Base-by-base conservation (phyloP, 352 stramenopile species). In the Globisporangium paddicum region DNA sequence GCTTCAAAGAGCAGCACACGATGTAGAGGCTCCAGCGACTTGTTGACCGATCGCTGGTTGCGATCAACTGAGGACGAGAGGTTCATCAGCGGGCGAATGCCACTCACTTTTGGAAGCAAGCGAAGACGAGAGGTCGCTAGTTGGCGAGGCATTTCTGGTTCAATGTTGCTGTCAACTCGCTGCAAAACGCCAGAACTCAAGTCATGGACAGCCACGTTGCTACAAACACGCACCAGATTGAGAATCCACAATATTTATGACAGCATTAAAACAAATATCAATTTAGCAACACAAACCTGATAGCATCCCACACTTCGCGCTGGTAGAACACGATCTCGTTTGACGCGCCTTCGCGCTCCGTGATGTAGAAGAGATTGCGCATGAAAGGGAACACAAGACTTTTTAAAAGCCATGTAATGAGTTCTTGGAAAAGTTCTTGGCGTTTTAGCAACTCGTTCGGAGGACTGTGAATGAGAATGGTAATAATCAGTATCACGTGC, bases 21-120 rank as follows among this genome's bases (percentile, higher is more conserved):
- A 66, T 89, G 82, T 19, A 85, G 64, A 16, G 71, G 58, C 50
- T 86, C 81, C 32, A 93, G 62, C 8, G 68, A 71, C 55, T 69
- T 71, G 60, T 91, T 92, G 6, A 89, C 77, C 14, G 79, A 84
- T 16, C 61, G 30, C n/a, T 61, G 64, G 4, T 23, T 75, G 44
- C 34, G 40, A 7, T 72, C 64, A 0, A 72, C 54, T 48, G 72
- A 45, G 23, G 57, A 48, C 2, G 84, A 90, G 37, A 93, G 49
- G 57, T 93, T 93, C 69, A 93, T 88, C 1, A 93, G 60, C n/a
- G 82, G 84, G 5, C 84, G 78, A 57, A 93, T 53, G 6, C 84
- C 82, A 35, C 46, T 82, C 21, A 68, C 28, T 65, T 93, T 93
- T 8, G 84, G 84, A 18, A 92, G 64, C 18, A 93, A 59, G 0